Evolutionary conservation across 805 yeast species (phyloP).

Genomic region (Zygosaccharomyces pseudorouxii): DNA sequence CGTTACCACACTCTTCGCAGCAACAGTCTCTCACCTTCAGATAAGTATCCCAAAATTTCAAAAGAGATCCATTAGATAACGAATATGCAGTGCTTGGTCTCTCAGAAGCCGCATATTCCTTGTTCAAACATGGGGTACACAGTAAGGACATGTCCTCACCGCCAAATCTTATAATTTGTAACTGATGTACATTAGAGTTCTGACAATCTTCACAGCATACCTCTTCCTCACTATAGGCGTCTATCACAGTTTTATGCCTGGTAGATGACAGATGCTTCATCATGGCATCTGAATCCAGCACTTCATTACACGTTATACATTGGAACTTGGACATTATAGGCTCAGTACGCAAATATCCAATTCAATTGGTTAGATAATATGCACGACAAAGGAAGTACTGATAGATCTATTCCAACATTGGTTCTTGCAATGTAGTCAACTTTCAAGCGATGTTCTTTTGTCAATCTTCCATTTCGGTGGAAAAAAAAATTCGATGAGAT

Average conservation of each 20-base stretch:
- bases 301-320: constrained; percentile 45
- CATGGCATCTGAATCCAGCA: constrained; percentile 38
- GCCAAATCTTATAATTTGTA: constrained; percentile 49
- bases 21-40: constrained; percentile 46
- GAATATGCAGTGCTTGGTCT: constrained; percentile 48
- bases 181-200: constrained; percentile 49
- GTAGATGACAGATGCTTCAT: constrained; percentile 50
- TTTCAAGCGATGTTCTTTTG: neutral
- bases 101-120: constrained; percentile 34
- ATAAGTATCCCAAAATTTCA: constrained; percentile 45
- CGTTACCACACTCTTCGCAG: constrained; percentile 44
- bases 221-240: constrained; percentile 37
- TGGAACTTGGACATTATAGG: constrained; percentile 28
- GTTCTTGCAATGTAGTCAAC: neutral
- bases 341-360: neutral
- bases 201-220: constrained; percentile 55
- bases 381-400: neutral
- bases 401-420: neutral
- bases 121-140: constrained; percentile 44
- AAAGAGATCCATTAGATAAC: constrained; percentile 51
- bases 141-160: constrained; percentile 50
- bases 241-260: constrained; percentile 47
- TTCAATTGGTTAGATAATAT: neutral
- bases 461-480: neutral
- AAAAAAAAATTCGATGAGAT: neutral